Evolutionary conservation across 345 rosid species (phyloP).

Genomic region (Corchorus olitorius): DNA sequence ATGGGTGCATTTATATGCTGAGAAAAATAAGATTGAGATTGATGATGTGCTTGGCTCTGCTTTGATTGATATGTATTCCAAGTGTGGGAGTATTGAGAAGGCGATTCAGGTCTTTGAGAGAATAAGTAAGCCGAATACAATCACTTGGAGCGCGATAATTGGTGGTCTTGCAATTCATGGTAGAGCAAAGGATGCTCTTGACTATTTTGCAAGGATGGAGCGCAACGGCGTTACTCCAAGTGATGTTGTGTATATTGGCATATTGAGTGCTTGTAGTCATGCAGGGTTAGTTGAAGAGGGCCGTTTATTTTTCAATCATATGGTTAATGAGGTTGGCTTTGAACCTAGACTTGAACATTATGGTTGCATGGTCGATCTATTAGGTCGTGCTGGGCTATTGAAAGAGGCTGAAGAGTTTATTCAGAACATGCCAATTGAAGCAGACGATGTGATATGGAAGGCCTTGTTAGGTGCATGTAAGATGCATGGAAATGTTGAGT

Average conservation of each 20-base stretch:
- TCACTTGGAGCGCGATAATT: constrained; percentile 69
- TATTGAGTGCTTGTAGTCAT: constrained; percentile 70
- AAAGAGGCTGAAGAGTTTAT: constrained; percentile 68
- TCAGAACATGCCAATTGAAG: constrained; percentile 53
- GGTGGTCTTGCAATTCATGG: constrained; percentile 74
- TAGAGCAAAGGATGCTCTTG: constrained; percentile 53
- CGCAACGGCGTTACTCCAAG: constrained; percentile 39
- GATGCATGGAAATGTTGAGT: constrained; percentile 53
- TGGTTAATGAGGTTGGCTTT: constrained; percentile 50
- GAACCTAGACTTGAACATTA: constrained; percentile 75
- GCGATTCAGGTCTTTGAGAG: constrained; percentile 58
- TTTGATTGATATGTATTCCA: constrained; percentile 73
- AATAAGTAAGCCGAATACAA: constrained; percentile 44
- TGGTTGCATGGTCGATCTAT: constrained; percentile 75
- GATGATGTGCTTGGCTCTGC: constrained; percentile 73
- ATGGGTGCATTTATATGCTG: constrained; percentile 71
- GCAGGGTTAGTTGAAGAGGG: constrained; percentile 69
- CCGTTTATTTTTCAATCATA: constrained; percentile 45
- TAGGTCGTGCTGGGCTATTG: constrained; percentile 61
- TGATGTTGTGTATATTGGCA: constrained; percentile 57
- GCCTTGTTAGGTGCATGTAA: constrained; percentile 69
- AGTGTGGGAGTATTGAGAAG: constrained; percentile 70
- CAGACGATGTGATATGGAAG: constrained; percentile 70
- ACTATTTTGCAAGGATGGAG: constrained; percentile 52
- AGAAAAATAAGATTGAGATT: constrained; percentile 41